These are phyloP conservation scores for Suhomyces taliae DNA, from an alignment of 1,139 yeast genomes.

Conservation along the genomic window DNA sequence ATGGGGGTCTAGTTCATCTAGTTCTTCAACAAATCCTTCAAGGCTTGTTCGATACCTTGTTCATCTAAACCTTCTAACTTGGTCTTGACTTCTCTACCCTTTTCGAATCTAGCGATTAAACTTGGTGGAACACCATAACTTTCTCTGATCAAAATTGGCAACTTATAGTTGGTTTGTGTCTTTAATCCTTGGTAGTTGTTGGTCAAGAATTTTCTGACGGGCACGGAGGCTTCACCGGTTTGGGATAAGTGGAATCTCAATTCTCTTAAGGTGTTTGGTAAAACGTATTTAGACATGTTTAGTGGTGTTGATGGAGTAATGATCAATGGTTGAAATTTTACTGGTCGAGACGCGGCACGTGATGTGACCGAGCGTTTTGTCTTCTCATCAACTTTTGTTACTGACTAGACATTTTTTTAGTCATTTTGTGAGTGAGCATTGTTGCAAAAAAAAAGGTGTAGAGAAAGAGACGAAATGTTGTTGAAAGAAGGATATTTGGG, in stretches of 20 bases:
- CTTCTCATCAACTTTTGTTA: too few relatives aligned
- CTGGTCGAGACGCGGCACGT: conserved; percentile 11
- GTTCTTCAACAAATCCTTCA: conserved; percentile 38
- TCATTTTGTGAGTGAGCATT: too few relatives aligned
- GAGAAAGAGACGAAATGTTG: too few relatives aligned
- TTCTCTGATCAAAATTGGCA: conserved; percentile 77
- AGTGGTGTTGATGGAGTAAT: conserved; percentile 1
- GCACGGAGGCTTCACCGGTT: conserved; percentile 67
- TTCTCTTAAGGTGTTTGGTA: conserved; percentile 70
- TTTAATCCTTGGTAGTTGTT: conserved; percentile 63
- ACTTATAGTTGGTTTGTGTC: conserved; percentile 38
- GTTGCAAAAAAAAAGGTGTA: too few relatives aligned
- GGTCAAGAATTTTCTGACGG: conserved; percentile 62
- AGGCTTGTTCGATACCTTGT: conserved; percentile 38
- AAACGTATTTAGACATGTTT: conserved; percentile 55
- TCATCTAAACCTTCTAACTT: conserved; percentile 48
- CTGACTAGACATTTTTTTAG: too few relatives aligned
- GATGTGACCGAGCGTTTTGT: neutral
- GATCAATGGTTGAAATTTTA: conserved; percentile 11
- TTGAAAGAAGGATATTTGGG: too few relatives aligned
- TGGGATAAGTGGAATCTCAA: conserved; percentile 79
- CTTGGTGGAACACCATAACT: conserved; percentile 71
- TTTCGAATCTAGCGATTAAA: conserved; percentile 66
- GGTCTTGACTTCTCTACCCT: conserved; percentile 44
- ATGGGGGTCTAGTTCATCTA: conserved; percentile 1